Conservation (phyloP, 345 rosid genomes). For the Turritis glabra region DNA sequence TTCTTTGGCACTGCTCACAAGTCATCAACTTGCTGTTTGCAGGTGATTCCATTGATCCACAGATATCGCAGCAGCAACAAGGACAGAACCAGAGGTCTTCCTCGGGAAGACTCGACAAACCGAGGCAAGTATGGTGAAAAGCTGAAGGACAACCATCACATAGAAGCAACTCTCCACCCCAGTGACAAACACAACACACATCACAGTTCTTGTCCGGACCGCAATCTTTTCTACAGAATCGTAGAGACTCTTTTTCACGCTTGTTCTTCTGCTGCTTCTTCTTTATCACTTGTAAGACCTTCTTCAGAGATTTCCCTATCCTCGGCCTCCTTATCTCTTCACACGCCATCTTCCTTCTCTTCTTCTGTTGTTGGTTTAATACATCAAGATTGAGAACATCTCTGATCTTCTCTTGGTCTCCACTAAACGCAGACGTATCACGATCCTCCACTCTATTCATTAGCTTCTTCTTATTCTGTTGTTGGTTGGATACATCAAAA, state of each 20-base stretch:
- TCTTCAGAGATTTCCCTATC: conserved; percentile 32
- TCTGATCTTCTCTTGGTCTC: background rate
- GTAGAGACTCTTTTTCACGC: background rate
- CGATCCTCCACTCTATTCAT: background rate
- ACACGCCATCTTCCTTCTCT: conserved; percentile 33
- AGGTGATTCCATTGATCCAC: conserved; percentile 34
- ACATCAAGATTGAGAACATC: background rate
- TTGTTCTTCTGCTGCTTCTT: background rate
- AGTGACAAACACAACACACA: conserved; percentile 49
- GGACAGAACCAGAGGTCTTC: conserved; percentile 80
- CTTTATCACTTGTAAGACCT: conserved; percentile 9
- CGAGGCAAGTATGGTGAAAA: conserved; percentile 51
- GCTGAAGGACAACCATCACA: conserved; percentile 65
- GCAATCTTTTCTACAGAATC: conserved; percentile 1
- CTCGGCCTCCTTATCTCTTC: conserved; percentile 45
- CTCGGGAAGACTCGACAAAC: conserved; percentile 50
- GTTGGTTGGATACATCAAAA: background rate
- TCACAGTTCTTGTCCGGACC: conserved; percentile 16
- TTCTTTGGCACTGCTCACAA: conserved; percentile 63
- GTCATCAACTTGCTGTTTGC: conserved; percentile 9
- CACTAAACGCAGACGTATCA: background rate
- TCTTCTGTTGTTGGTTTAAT: background rate
- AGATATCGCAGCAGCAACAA: conserved; percentile 65
- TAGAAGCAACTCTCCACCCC: conserved; percentile 56
- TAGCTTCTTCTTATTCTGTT: background rate